Evolutionary conservation across 805 yeast genomes (phyloP), one percentile per base, ranked within the genome.

Genomic region (Metschnikowia baotianmanensis): DNA sequence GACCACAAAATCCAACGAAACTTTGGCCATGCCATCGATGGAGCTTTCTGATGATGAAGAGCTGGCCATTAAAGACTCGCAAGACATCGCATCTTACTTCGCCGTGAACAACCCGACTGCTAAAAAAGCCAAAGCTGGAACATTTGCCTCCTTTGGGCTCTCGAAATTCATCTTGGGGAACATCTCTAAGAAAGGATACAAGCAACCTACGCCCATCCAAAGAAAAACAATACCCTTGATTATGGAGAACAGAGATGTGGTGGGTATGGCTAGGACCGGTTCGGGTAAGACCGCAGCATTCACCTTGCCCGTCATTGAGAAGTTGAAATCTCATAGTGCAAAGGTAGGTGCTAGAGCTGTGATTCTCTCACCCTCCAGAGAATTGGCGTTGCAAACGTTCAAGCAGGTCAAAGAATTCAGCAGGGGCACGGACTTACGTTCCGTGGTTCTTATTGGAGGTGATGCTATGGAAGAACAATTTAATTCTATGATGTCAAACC

Each of bases 241-340:
- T 44, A 69, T 93, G 69, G 87, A 85, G 34, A 84, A 80, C 40
- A 75, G 95, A 57, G 99, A 93, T 65, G 95, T 93, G 30, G 99
- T 93, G 12, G 99, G 97, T 59, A 93, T 93, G 99, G 99, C 99
- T 12, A 77, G 99, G 58, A 93, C 99, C 0, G 99, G 99, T 56
- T 86, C 96, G 19, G 99, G 99, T 73, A 93, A 93, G 60, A 93
- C 99, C 0, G 99, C 99, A 7, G 98, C 99, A 1, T 93, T 93
- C 60, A 77, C 87, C 16, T 67, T 93, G 40, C 99, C 99, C 3
- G 73, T 93, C 70, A 74, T 93, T 49, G 97, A 93, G 54, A 82
- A 78, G 57, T 72, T 91, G 52, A 87, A 86, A 61, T 63, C 80
- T 2, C 97, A 91, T 59, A 78, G 86, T 31, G 89, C 96, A 22